These are phyloP conservation scores for Citrus maxima DNA, from an alignment of 345 rosid genomes.

Conservation along the genomic window DNA sequence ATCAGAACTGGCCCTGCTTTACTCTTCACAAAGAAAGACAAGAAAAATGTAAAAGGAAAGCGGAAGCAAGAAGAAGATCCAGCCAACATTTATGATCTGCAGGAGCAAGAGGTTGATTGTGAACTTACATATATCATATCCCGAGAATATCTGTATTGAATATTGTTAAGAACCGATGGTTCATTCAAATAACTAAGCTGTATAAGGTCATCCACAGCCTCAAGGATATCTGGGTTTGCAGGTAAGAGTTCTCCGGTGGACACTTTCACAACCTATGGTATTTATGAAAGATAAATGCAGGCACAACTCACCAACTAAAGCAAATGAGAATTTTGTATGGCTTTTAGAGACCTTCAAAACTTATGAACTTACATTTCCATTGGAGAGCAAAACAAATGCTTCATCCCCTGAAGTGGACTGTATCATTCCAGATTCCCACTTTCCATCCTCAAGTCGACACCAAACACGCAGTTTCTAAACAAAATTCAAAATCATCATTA, in stretches of 20 bases:
- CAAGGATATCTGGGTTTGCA: slow-evolving; percentile 88
- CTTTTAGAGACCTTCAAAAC: not conserved
- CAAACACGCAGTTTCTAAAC: slow-evolving; percentile 80
- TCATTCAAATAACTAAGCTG: slow-evolving; percentile 96
- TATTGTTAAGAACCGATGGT: slow-evolving; percentile 87
- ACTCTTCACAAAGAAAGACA: slow-evolving; percentile 47
- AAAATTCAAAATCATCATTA: slow-evolving; percentile 10
- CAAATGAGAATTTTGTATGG: slow-evolving; percentile 12
- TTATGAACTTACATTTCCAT: slow-evolving; percentile 57
- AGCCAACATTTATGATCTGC: slow-evolving; percentile 1
- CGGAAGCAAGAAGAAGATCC: slow-evolving; percentile 1
- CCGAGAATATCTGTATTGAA: slow-evolving; percentile 69
- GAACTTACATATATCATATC: slow-evolving; percentile 84
- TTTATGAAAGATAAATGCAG: slow-evolving; percentile 17
- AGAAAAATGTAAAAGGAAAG: slow-evolving; percentile 15
- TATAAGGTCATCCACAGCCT: slow-evolving; percentile 83
- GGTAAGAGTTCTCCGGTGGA: slow-evolving; percentile 75
- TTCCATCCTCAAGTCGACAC: slow-evolving; percentile 60
- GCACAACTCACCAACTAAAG: slow-evolving; percentile 19
- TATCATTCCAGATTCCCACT: slow-evolving; percentile 79
- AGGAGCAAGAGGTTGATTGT: slow-evolving; percentile 11
- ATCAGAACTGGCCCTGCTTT: slow-evolving; percentile 93
- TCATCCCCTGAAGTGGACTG: slow-evolving; percentile 69
- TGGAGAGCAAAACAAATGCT: slow-evolving; percentile 55
- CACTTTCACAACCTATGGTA: slow-evolving; percentile 67